Conservation (phyloP, 345 rosid genomes). For the Murraya paniculata region DNA sequence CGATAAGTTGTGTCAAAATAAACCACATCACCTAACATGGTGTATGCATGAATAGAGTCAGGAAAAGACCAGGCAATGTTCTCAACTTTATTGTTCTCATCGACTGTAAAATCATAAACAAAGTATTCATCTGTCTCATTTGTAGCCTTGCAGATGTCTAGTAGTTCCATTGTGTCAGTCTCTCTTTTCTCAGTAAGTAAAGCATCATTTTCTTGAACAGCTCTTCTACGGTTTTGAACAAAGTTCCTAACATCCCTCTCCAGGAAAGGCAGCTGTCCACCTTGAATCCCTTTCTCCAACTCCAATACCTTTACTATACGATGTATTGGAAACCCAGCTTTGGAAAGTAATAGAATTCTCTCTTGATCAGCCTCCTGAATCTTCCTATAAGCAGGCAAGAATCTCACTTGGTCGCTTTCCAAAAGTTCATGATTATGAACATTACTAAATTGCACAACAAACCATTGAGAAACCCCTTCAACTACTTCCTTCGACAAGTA, state of each 20-base stretch:
- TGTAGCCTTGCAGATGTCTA: constrained; percentile 35
- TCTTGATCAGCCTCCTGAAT: constrained; percentile 41
- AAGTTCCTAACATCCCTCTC: constrained; percentile 42
- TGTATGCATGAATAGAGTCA: constrained; percentile 31
- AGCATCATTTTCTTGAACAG: constrained; percentile 39
- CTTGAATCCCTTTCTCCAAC: constrained; percentile 40
- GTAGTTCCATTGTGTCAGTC: constrained; percentile 38
- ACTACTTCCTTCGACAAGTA: constrained; percentile 36
- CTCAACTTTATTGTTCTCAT: constrained; percentile 38
- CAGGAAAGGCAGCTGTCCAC: constrained; percentile 34
- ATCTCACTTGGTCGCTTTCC: constrained; percentile 39
- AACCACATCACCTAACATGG: constrained; percentile 37
- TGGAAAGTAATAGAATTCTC: constrained; percentile 31
- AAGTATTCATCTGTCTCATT: constrained; percentile 40
- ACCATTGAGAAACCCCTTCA: constrained; percentile 38
- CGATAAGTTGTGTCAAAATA: constrained; percentile 39
- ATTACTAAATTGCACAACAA: constrained; percentile 40
- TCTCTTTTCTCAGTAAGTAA: constrained; percentile 35
- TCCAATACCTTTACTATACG: constrained; percentile 39
- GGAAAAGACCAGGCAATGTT: constrained; percentile 44
- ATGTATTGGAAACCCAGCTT: constrained; percentile 41
- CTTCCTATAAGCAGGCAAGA: constrained; percentile 39
- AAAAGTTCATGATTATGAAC: constrained; percentile 41
- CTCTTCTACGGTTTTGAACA: constrained; percentile 36
- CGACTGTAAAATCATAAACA: constrained; percentile 38